Evolutionary conservation across 805 yeast genomes (phyloP), one percentile per base, ranked within the genome.

Genomic region (Myxozyma melibiosi): DNA sequence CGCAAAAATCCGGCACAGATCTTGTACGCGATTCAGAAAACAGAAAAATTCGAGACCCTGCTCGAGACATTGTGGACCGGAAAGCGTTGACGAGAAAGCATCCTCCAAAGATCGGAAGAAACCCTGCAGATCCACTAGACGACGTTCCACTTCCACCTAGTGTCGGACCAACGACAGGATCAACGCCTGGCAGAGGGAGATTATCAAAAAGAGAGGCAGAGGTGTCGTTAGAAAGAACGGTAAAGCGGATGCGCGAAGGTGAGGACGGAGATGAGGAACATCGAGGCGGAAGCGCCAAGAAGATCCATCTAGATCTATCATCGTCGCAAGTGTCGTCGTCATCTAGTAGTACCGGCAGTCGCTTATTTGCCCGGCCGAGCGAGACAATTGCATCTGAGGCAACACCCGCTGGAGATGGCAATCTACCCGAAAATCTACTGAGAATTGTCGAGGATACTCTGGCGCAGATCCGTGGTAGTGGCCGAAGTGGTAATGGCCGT

Each of bases 1-100:
- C 55, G 5, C 18, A 20, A n/a, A 43, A 40, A 27, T 22, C 59
- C n/a, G 74, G 76, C n/a, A 30, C 37, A 6, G 51, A 50, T 5
- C 54, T 54, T 14, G 39, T 25, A 28, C 41, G 33, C 14, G 47
- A 16, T 13, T 27, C 27, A 4, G 35, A 44, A 20, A 57, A 48
- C 20, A 43, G 37, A 16, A 42, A 43, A 16, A 24, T 49, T 4
- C 50, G 57, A 2, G 64, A 60, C 47, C 64, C 64, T 27, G 59
- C 54, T 20, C 49, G 47, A 13, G 59, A 44, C 2, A 9, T 60
- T 4, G 58, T 55, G 14, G 56, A 53, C n/a, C 30, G 51, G 18
- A 51, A 48, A 31, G 40, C 57, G 13, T 28, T 40, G 20, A 22
- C 37, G 18, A 33, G 63, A 13, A 47, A 35, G 9, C 7, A 16